Evolutionary conservation across 805 yeast genomes (phyloP), one percentile per base, ranked within the genome.

Genomic region (Wickerhamiella australiensis): DNA sequence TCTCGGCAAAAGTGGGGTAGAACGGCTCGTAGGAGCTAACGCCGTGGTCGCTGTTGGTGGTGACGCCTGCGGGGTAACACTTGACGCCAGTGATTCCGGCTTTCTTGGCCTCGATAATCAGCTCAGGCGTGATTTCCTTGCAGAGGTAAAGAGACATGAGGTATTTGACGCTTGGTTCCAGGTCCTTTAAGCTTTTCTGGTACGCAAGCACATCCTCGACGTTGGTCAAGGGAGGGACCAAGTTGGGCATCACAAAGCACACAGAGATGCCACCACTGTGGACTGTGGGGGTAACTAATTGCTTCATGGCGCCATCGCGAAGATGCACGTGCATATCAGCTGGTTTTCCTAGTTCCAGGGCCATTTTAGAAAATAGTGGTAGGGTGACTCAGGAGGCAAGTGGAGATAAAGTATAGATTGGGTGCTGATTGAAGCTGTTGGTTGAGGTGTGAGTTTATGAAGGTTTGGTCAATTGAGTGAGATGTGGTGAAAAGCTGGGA

Each of bases 11-110:
- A 8, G 92, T 74, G 3, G 96, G 95, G 64, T 87, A 92, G 60
- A 88, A 92, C 5, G 75, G 79, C 44, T 82, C 76, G 66, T 92
- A 92, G 60, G 90, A 95, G 59, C 87, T 85, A 21, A 92, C 96
- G 46, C 98, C 98, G 50, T 65, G 66, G 2, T 81, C 84, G 8
- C 96, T 86, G 68, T 92, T 92, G 36, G 99, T 92, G n/a, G 99
- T 92, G 27, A 92, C 99, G 42, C 99, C 99, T 1, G 97, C 96
- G 38, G 99, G 99, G 65, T 92, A 92, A 64, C 95, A 87, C 65
- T 92, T 92, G 57, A 92, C 85, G 50, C 99, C 99, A 26, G 79
- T 72, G 50, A 90, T 79, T 1, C 80, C 80, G 15, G 67, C 59
- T 50, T 71, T 62, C 6, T 88, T 94, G 31, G 96, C 97, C 54